Evolutionary conservation across 352 stramenopile species (phyloP), one percentile per base, ranked within the genome.

Genomic region (Phytophthora niederhauseri): DNA sequence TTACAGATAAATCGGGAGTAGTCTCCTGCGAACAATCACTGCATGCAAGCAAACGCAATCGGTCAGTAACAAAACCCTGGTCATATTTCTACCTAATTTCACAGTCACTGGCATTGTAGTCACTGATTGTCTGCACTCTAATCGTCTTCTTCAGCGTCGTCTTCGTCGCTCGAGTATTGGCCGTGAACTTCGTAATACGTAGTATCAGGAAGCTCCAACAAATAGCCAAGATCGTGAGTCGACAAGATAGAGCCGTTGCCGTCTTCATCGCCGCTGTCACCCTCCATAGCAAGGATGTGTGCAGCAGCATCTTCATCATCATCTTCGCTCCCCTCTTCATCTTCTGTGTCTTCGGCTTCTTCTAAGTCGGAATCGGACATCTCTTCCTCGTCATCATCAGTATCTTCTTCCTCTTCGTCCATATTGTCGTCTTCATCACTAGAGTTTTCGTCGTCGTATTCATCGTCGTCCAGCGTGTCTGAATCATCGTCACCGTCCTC

Each of bases 91-190:
- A 64, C 22, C 43, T 53, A 36, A 48, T 51, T 68, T 51, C 20
- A 49, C n/a, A 36, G 31, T 20, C 31, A 36, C 45, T 66, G 7
- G 31, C 9, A 55, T 57, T 41, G 31, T 41, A 17, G 31, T 41
- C 31, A 41, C 31, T 41, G 8, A 41, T 12, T 12, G 30, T 51
- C 14, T 45, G 45, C 54, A 52, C 28, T 72, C 38, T 78, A 72
- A 19, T 90, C 79, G 4, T 91, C 77, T 12, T 85, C 86, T 6
- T 82, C 81, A 14, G 82, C 83, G 6, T 93, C 83, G 49, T 93
- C 83, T 67, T 94, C 87, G 6, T 91, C 84, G 22, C 78, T 91
- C 17, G 87, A 93, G 56, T 92, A 94, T 55, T 92, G 79, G 7
- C 83, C 84, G 26, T 81, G 84, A 28, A 92, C 63, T n/a, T 90